Conservation (phyloP, 495 filamentous ascomycete genomes). For the Amniculicola lignicola region DNA sequence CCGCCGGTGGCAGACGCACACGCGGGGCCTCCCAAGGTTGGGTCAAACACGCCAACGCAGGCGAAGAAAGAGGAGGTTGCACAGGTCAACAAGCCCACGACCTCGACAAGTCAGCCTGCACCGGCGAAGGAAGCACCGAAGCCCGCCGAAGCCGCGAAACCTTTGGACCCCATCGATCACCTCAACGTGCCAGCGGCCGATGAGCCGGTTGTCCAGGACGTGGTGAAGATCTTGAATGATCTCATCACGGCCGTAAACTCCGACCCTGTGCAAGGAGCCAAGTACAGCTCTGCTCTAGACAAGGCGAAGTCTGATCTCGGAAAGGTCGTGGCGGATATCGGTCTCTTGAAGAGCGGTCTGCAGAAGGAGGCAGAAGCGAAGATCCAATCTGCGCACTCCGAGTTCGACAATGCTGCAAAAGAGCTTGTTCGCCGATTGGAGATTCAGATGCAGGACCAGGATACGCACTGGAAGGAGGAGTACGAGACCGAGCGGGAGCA, state of each 20-base stretch:
- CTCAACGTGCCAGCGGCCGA: slow-evolving; percentile 67
- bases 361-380: slow-evolving; percentile 72
- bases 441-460: slow-evolving; percentile 67
- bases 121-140: slow-evolving; percentile 28
- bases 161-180: slow-evolving; percentile 67
- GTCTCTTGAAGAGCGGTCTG: slow-evolving; percentile 61
- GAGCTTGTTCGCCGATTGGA: slow-evolving; percentile 70
- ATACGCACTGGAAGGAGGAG: slow-evolving; percentile 76
- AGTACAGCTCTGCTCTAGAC: slow-evolving; percentile 69
- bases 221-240: slow-evolving; percentile 94
- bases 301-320: slow-evolving; percentile 82
- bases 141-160: slow-evolving; percentile 28
- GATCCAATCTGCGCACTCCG: slow-evolving; percentile 64
- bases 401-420: slow-evolving; percentile 78
- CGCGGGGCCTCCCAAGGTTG: slow-evolving; percentile 18
- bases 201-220: slow-evolving; percentile 84
- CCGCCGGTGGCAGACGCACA: neutral
- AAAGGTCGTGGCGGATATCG: slow-evolving; percentile 71
- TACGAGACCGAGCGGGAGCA: slow-evolving; percentile 85
- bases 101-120: slow-evolving; percentile 29
- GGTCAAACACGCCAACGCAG: slow-evolving; percentile 1
- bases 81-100: slow-evolving; percentile 35
- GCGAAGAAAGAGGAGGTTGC: slow-evolving; percentile 21
- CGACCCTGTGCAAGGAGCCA: slow-evolving; percentile 62
- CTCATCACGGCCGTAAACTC: slow-evolving; percentile 89